Conservation (phyloP, 257 asterid species). For the Anisodus acutangulus region DNA sequence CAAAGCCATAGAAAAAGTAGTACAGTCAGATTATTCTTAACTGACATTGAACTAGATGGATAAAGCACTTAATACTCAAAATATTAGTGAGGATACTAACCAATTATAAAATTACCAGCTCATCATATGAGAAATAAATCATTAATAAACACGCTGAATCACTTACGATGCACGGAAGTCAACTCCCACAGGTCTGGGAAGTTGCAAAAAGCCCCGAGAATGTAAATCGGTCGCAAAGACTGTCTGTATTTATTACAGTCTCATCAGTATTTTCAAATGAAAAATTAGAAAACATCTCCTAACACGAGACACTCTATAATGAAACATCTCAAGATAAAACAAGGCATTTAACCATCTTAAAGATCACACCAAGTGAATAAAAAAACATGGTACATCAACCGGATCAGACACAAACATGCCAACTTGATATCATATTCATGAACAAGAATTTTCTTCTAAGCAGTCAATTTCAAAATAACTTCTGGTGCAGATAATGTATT, state of each 20-base stretch:
- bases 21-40: neutral
- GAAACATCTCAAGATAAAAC: neutral
- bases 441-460: neutral
- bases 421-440: neutral
- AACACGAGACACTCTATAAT: neutral
- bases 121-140: neutral
- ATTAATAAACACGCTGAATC: slow-evolving; percentile 14
- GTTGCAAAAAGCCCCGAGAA: slow-evolving; percentile 80
- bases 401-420: neutral
- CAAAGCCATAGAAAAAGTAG: neutral
- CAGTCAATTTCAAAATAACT: neutral
- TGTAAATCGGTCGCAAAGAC: slow-evolving; percentile 91
- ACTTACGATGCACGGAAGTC: slow-evolving; percentile 99
- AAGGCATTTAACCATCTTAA: neutral
- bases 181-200: slow-evolving; percentile 93
- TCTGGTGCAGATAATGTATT: slow-evolving; percentile 12
- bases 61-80: neutral
- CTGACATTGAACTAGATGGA: neutral
- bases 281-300: neutral
- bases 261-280: slow-evolving; percentile 33
- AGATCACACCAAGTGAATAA: neutral
- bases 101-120: neutral
- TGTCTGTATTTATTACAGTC: slow-evolving; percentile 55
- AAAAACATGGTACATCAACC: neutral
- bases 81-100: neutral